These are phyloP conservation scores for Alloteropsis semialata DNA, from an alignment of 176 grass and related monocot species.

Conservation along the genomic window DNA sequence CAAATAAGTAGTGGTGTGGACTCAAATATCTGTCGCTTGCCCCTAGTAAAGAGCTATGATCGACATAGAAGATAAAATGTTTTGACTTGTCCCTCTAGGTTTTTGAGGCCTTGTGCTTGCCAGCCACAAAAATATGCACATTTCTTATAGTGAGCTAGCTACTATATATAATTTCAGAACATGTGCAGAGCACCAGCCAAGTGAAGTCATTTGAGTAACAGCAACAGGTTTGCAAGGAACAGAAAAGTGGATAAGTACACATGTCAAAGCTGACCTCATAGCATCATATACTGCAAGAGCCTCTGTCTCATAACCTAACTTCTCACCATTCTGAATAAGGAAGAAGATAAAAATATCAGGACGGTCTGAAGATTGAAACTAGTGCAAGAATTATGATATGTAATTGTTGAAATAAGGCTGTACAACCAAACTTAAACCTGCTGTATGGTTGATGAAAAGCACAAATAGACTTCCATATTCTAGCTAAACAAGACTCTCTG, in stretches of 20 bases:
- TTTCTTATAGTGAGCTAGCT: conserved; percentile 18
- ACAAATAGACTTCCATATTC: conserved; percentile 3
- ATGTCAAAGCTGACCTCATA: conserved; percentile 64
- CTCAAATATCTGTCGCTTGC: neutral
- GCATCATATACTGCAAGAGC: conserved; percentile 90
- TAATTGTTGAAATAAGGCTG: neutral
- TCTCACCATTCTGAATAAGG: conserved; percentile 66
- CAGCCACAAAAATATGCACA: neutral
- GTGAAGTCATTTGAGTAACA: neutral
- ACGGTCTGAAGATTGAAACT: neutral
- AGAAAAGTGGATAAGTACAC: neutral
- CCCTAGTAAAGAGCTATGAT: neutral
- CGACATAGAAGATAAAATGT: neutral
- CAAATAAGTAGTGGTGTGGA: neutral
- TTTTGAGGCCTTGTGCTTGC: conserved; percentile 26
- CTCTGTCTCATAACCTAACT: conserved; percentile 94
- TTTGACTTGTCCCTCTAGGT: neutral
- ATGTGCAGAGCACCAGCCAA: conserved; percentile 6
- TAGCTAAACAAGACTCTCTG: neutral
- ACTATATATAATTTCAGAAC: neutral
- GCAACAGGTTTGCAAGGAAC: neutral
- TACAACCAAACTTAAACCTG: neutral
- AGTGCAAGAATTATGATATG: neutral
- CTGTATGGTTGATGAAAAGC: neutral
- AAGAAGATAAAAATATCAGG: conserved; percentile 29